Evolutionary conservation across 2,329 filamentous ascomycete species (phyloP).

Genomic region (Parasarocladium wereldwijsianum): DNA sequence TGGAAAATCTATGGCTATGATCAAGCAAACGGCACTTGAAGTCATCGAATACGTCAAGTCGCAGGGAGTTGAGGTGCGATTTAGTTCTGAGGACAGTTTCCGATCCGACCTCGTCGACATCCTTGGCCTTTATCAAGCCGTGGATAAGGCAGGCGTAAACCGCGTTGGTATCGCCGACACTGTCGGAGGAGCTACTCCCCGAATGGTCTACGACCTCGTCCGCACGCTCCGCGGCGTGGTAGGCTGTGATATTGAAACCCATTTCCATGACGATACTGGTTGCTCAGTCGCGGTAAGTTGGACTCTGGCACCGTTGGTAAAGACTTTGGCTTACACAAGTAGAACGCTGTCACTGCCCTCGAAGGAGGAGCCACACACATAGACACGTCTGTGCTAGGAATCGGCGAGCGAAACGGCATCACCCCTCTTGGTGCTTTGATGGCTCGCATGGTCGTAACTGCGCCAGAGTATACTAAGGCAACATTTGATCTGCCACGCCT

Average conservation of each 20-base stretch:
- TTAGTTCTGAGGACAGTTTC: constrained; percentile 71
- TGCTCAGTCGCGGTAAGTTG: constrained; percentile 79
- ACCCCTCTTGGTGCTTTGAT: constrained; percentile 24
- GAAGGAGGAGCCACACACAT: too few species aligned
- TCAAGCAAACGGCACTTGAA: constrained; percentile 56
- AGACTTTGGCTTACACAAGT: too few species aligned
- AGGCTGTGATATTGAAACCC: constrained; percentile 34
- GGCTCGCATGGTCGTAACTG: constrained; percentile 13
- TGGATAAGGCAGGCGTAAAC: constrained; percentile 69
- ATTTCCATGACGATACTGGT: constrained; percentile 82
- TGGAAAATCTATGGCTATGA: constrained; percentile 77
- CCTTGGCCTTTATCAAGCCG: constrained; percentile 64
- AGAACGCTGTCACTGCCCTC: too few species aligned
- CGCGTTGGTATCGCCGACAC: constrained; percentile 87
- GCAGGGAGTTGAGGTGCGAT: constrained; percentile 22
- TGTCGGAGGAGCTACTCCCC: constrained; percentile 52
- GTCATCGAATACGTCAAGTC: constrained; percentile 76
- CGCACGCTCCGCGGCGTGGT: constrained; percentile 42
- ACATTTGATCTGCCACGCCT: constrained; percentile 86
- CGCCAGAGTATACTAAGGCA: constrained; percentile 68
- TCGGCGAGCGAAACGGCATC: constrained; percentile 44
- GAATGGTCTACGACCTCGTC: constrained; percentile 82
- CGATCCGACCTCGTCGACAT: constrained; percentile 71
- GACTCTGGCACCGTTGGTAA: too few species aligned
- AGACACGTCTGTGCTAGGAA: too few species aligned